These are phyloP conservation scores for Lepidium aucheri DNA, from an alignment of 345 rosid species.

Conservation along the genomic window DNA sequence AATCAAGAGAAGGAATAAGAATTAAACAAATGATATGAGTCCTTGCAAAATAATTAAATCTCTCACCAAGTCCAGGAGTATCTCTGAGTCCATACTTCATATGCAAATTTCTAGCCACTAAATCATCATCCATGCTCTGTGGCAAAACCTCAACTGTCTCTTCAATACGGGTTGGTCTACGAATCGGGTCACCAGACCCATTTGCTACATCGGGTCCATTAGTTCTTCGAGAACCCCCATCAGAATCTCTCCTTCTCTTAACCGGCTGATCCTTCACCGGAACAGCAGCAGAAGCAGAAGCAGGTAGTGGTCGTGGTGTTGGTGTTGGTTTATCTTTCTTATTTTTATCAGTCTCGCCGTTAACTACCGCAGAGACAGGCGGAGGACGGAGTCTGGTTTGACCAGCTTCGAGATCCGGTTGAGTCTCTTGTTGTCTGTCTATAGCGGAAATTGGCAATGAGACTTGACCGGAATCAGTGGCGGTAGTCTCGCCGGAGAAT, in stretches of 20 bases:
- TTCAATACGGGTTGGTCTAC: slow-evolving; percentile 56
- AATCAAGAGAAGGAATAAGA: neutral
- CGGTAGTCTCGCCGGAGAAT: slow-evolving; percentile 91
- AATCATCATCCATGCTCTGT: slow-evolving; percentile 53
- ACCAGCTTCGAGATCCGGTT: slow-evolving; percentile 77
- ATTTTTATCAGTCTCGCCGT: slow-evolving; percentile 25
- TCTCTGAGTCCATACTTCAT: slow-evolving; percentile 90
- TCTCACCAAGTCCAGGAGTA: slow-evolving; percentile 87
- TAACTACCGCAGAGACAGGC: slow-evolving; percentile 21
- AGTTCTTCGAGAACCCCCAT: slow-evolving; percentile 34
- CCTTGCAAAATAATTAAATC: neutral
- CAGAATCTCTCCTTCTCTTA: slow-evolving; percentile 83
- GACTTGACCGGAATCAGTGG: slow-evolving; percentile 65
- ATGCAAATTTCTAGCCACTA: slow-evolving; percentile 52
- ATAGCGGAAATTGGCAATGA: slow-evolving; percentile 38
- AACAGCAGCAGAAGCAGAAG: neutral
- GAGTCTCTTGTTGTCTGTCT: slow-evolving; percentile 37
- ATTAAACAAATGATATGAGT: neutral
- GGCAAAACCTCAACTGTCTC: slow-evolving; percentile 56
- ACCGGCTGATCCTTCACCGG: slow-evolving; percentile 49
- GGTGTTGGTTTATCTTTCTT: slow-evolving; percentile 24
- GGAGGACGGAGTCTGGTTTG: slow-evolving; percentile 25
- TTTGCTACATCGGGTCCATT: slow-evolving; percentile 38
- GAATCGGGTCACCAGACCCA: slow-evolving; percentile 31
- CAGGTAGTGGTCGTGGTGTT: neutral